Conservation (phyloP, 495 filamentous ascomycete species). For the Penicillium cosmopolitanum region DNA sequence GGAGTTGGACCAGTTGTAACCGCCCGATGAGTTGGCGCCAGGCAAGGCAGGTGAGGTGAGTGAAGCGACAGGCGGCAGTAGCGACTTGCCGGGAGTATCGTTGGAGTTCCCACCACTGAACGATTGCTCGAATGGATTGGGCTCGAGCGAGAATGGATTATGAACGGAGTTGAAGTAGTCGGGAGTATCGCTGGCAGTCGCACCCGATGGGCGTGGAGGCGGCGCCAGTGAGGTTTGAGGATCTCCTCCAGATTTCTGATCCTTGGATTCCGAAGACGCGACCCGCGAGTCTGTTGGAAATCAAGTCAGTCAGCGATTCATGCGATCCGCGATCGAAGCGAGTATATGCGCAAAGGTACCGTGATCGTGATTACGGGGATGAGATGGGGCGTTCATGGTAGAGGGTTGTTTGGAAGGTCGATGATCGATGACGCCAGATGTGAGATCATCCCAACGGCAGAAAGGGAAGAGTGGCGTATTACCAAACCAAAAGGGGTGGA, state of each 20-base stretch:
- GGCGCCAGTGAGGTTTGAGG: conserved; percentile 66
- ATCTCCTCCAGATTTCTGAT: conserved; percentile 44
- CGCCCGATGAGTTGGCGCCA: conserved; percentile 63
- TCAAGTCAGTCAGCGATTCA: conserved; percentile 30
- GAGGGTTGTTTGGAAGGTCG: conserved; percentile 22
- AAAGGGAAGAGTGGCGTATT: conserved; percentile 40
- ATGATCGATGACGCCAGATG: conserved; percentile 46
- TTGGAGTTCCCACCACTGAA: conserved; percentile 66
- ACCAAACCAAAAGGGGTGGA: conserved; percentile 34
- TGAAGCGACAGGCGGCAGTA: conserved; percentile 87
- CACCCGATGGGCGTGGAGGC: conserved; percentile 72
- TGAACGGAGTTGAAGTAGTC: conserved; percentile 77
- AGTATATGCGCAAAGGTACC: conserved; percentile 30
- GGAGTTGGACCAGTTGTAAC: conserved; percentile 82
- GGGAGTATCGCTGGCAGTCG: conserved; percentile 60
- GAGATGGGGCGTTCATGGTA: conserved; percentile 27
- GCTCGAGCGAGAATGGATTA: conserved; percentile 75
- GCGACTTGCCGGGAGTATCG: conserved; percentile 86
- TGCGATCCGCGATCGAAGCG: conserved; percentile 4
- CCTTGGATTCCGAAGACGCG: conserved; percentile 46
- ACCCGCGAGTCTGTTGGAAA: conserved; percentile 45
- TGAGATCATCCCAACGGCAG: conserved; percentile 52
- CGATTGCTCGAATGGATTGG: conserved; percentile 95
- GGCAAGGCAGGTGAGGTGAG: conserved; percentile 89
- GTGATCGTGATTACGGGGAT: conserved; percentile 23